Conservation (phyloP, 2,329 filamentous ascomycete species). For the Sclerotinia spermophila region DNA sequence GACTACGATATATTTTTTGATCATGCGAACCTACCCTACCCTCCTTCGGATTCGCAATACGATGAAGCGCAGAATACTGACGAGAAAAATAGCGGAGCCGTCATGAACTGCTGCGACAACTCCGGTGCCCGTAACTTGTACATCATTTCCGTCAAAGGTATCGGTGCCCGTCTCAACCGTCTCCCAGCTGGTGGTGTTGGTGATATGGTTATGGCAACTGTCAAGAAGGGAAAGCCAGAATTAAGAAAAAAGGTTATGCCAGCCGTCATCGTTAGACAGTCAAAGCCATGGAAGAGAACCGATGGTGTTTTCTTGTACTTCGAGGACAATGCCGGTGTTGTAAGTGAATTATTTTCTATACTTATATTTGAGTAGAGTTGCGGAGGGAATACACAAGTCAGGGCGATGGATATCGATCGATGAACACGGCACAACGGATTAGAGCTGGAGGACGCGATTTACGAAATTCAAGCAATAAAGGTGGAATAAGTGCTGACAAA, state of each 20-base stretch:
- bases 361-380: not conserved
- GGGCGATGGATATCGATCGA: not conserved
- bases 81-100: constrained; percentile 68
- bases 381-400: not conserved
- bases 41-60: constrained; percentile 4
- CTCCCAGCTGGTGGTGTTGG: constrained; percentile 96
- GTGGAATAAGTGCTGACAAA: constrained; percentile 40
- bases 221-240: constrained; percentile 99
- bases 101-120: constrained; percentile 99
- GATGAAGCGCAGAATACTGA: constrained; percentile 19
- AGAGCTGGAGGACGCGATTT: not conserved
- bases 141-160: constrained; percentile 99
- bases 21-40: not conserved
- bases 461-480: not conserved
- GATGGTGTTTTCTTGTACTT: constrained; percentile 99
- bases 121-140: constrained; percentile 97
- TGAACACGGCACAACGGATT: not conserved
- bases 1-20: not conserved
- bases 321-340: constrained; percentile 99
- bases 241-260: constrained; percentile 99
- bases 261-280: constrained; percentile 96
- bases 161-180: constrained; percentile 95
- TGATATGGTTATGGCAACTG: constrained; percentile 99
- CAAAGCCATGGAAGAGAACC: constrained; percentile 98
- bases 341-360: constrained; percentile 49